Conservation (phyloP, 805 yeast species). For the Debaryomyces hansenii region DNA sequence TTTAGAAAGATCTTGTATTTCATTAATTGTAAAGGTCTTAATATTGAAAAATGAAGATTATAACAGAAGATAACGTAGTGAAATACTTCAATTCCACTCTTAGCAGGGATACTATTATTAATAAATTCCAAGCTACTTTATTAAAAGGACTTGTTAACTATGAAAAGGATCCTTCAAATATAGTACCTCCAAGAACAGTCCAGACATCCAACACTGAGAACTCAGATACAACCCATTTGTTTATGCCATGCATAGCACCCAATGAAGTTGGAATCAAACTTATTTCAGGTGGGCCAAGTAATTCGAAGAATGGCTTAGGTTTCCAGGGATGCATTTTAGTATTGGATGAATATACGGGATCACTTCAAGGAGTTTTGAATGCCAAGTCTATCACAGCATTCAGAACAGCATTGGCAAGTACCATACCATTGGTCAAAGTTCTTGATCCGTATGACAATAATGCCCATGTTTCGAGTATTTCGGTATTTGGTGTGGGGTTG, state of each 20-base stretch:
- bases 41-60: slow-evolving; percentile 22
- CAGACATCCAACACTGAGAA: slow-evolving; percentile 32
- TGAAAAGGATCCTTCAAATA: slow-evolving; percentile 41
- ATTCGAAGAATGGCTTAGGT: slow-evolving; percentile 40
- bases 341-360: slow-evolving; percentile 52
- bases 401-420: slow-evolving; percentile 62
- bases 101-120: slow-evolving; percentile 19
- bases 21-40: too few species aligned
- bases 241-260: slow-evolving; percentile 65
- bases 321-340: slow-evolving; percentile 58
- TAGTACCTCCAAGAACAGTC: slow-evolving; percentile 56
- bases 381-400: slow-evolving; percentile 64
- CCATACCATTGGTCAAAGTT: slow-evolving; percentile 43
- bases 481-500: slow-evolving; percentile 60
- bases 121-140: slow-evolving; percentile 36
- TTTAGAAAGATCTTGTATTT: too few species aligned
- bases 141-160: slow-evolving; percentile 40
- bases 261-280: slow-evolving; percentile 58
- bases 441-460: slow-evolving; percentile 19
- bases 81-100: slow-evolving; percentile 25
- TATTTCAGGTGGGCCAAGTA: slow-evolving; percentile 50
- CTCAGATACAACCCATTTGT: slow-evolving; percentile 49
- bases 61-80: slow-evolving; percentile 31
- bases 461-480: slow-evolving; percentile 20
- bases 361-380: slow-evolving; percentile 51